These are phyloP conservation scores for Acanthamoeba triangularis DNA, from an alignment of 208 protist genomes.

Conservation along the genomic window DNA sequence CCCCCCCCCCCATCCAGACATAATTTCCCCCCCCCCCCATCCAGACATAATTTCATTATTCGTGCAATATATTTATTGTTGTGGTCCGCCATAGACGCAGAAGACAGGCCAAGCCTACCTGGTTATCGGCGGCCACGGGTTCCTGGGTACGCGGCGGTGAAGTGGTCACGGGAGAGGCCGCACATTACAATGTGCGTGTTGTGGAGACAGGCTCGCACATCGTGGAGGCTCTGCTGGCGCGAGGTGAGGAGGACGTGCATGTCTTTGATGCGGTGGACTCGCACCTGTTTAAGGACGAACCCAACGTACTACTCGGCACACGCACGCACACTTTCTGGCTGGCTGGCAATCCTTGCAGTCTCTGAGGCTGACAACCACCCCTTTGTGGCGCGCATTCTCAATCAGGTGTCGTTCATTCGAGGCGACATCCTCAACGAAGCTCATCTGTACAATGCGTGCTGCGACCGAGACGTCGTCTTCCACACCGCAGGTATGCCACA, in stretches of 20 bases:
- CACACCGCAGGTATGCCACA: not conserved
- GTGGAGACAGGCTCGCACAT: slow-evolving; percentile 46
- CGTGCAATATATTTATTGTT: too few species aligned
- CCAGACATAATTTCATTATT: too few species aligned
- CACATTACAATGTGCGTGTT: not conserved
- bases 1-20: too few species aligned
- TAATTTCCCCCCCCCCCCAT: too few species aligned
- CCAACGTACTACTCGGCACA: not conserved
- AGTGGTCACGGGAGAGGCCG: too few species aligned
- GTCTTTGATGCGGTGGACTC: not conserved
- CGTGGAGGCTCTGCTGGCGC: slow-evolving; percentile 67
- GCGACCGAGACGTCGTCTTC: slow-evolving; percentile 19
- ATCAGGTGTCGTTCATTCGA: too few species aligned
- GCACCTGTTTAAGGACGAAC: slow-evolving; percentile 24
- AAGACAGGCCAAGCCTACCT: slow-evolving; percentile 23
- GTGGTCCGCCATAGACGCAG: too few species aligned
- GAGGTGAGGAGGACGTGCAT: slow-evolving; percentile 33
- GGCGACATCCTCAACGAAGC: slow-evolving; percentile 41
- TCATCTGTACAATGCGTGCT: slow-evolving; percentile 42
- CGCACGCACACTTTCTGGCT: not conserved
- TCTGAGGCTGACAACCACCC: too few species aligned
- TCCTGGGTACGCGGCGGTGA: slow-evolving; percentile 34
- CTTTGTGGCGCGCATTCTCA: too few species aligned
- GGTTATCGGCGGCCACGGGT: slow-evolving; percentile 57
- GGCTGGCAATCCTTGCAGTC: too few species aligned